Base-by-base conservation (phyloP, 2,329 filamentous ascomycete genomes). In the Eutypella sp. region DNA sequence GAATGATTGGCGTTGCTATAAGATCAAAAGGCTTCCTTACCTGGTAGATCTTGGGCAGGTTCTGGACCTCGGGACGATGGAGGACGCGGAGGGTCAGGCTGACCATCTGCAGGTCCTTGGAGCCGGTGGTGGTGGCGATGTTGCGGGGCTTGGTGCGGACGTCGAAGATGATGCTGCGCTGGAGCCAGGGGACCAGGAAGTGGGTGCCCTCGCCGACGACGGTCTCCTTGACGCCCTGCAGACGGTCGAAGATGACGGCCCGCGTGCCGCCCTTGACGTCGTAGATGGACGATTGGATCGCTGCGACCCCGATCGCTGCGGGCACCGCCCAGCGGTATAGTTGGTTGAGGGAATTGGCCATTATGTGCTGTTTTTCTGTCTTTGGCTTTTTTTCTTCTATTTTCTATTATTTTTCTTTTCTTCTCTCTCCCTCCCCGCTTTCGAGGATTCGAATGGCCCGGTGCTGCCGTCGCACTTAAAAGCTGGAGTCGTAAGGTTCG, bases 61-160 rank as follows among this genome's bases (percentile, higher is more conserved):
- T 82, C 76, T 89, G 83, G 60, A 99, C 92, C 47, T 96, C 92
- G 5, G 95, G 93, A 59, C 95, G 81, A 73, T 97, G 92, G 68
- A 99, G 72, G 54, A 99, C 93, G 70, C 93, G 82, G 66, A 99
- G 79, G 44, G 93, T 99, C 78, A 99, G 79, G 79, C 90, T 96
- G 63, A 99, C 93, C 93, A 99, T 99, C 76, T 99, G 93, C 78
- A 99, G 72, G 74, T 99, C 93, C 82, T 99, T 99, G 79, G 86
- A 92, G 48, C 93, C 93, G 11, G 93, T 99, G 20, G 93, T 99
- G 23, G 93, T 99, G 56, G 87, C 89, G 67, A 99, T 97, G 69
- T 96, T 97, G 65, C 93, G 82, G 51, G 93, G 93, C 79, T 95
- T 95, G 47, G 95, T 99, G 54, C 93, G 85, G 56, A 99, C 93